Evolutionary conservation across 2,329 filamentous ascomycete genomes (phyloP), one percentile per base, ranked within the genome.

Genomic region (Chaetoscypha palmicola): DNA sequence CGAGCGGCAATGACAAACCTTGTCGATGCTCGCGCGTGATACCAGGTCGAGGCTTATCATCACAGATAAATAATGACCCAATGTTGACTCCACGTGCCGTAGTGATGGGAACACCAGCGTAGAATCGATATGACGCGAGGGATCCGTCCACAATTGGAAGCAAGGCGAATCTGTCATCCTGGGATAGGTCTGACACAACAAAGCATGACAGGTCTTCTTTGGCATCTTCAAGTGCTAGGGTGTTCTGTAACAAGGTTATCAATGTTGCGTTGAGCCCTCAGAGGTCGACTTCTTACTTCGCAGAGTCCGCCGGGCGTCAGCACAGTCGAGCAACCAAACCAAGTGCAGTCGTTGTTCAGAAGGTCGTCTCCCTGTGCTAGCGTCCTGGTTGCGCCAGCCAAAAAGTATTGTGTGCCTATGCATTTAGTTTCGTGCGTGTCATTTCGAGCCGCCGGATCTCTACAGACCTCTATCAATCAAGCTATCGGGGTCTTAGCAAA

Each of bases 41-140:
- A 0, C 72, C 74, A 36, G 70, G 52, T 14, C 76, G 71, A 0
- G 75, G 71, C 12, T 66, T 66, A 23, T 73, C 69, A 50, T 82
- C 78, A 2, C 79, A 64, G 2, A 83, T 70, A 43, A 74, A 75
- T 43, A 77, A 76, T 10, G 72, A 72, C 11, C 81, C 81, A 40
- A 85, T 76, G 32, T 70, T 71, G 34, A 49, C 38, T 4, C 56
- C 54, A 4, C 45, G 40, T 7, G 42, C 37, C 22, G 49, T 56
- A 1, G 39, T 45, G 7, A 60, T 54, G 8, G 58, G 58, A 11
- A 55, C 49, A 16, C 54, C 55, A 11, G 55, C 56, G 34, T 59
- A 60, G 30, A 54, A 60, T 19, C 43, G 48, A 41, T 55, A 49
- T 19, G 47, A 47, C 16, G 56, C 55, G 39, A 41, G 17, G 12